Conservation (phyloP, 2,329 filamentous ascomycete species). For the Diaporthe sp. region DNA sequence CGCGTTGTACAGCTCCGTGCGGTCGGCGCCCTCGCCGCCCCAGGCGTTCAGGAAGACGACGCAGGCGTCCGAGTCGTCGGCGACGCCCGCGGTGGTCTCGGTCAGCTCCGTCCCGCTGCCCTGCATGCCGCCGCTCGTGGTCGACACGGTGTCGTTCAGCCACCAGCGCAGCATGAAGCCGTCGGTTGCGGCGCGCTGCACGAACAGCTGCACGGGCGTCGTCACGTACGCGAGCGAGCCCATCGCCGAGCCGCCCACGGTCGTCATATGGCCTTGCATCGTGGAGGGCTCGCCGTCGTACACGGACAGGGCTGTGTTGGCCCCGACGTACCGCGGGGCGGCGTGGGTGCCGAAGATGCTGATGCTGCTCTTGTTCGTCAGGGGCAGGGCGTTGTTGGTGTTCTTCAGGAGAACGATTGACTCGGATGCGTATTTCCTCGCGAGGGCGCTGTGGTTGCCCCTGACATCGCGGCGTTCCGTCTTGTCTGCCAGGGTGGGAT, state of each 20-base stretch:
- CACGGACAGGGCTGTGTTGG: background rate
- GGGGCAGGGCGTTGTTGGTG: conserved; percentile 64
- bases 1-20: conserved; percentile 73
- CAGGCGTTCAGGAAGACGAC: conserved; percentile 76
- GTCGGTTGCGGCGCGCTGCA: conserved; percentile 57
- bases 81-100: conserved; percentile 19
- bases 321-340: conserved; percentile 14
- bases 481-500: conserved; percentile 61
- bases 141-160: conserved; percentile 57
- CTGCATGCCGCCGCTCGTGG: conserved; percentile 42
- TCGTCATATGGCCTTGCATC: conserved; percentile 52
- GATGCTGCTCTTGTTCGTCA: conserved; percentile 66
- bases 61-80: conserved; percentile 70
- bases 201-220: conserved; percentile 65
- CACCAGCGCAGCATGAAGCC: conserved; percentile 57
- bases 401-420: conserved; percentile 77
- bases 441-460: conserved; percentile 64
- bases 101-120: conserved; percentile 7
- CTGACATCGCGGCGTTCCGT: conserved; percentile 65
- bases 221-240: conserved; percentile 65
- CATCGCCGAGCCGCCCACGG: conserved; percentile 67
- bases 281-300: background rate
- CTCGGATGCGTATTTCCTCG: conserved; percentile 65
- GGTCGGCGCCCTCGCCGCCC: conserved; percentile 78
- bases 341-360: conserved; percentile 63